Conservation (phyloP, 352 stramenopile genomes). For the Globisporangium nodosum region DNA sequence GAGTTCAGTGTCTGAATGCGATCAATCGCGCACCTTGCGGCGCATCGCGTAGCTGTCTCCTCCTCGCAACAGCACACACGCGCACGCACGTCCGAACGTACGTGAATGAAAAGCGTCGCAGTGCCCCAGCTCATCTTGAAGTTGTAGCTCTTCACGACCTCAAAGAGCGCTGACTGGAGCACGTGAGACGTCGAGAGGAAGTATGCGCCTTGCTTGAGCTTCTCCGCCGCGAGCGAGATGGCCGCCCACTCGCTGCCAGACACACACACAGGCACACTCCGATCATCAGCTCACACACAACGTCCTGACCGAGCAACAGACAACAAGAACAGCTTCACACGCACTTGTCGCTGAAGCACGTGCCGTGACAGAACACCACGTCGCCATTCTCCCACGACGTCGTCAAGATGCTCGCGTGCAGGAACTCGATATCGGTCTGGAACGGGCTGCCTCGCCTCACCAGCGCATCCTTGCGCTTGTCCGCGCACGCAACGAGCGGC, state of each 20-base stretch:
- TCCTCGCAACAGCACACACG: background rate
- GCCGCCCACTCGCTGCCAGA: slow-evolving; percentile 58
- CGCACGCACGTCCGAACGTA: slow-evolving; percentile 25
- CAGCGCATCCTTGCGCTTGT: slow-evolving; percentile 62
- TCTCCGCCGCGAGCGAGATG: slow-evolving; percentile 73
- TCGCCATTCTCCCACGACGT: slow-evolving; percentile 70
- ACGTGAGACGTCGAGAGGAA: slow-evolving; percentile 83
- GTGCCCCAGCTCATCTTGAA: slow-evolving; percentile 84
- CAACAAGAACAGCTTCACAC: slow-evolving; percentile 1
- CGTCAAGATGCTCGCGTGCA: slow-evolving; percentile 54
- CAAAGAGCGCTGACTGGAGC: slow-evolving; percentile 70
- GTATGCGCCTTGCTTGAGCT: slow-evolving; percentile 81
- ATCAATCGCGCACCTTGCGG: background rate
- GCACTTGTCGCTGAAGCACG: slow-evolving; percentile 79
- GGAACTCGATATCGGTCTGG: slow-evolving; percentile 72
- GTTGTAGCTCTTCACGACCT: slow-evolving; percentile 69
- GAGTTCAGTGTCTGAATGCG: background rate
- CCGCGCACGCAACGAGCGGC: slow-evolving; percentile 67
- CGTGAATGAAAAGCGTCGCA: slow-evolving; percentile 80
- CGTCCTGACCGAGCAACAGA: background rate
- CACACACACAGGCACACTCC: background rate
- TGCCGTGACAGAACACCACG: slow-evolving; percentile 81
- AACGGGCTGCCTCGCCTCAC: slow-evolving; percentile 22
- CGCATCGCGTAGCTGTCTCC: background rate
- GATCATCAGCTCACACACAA: background rate